Conservation (phyloP, 2,329 filamentous ascomycete species). For the Aspergillus udagawae region DNA sequence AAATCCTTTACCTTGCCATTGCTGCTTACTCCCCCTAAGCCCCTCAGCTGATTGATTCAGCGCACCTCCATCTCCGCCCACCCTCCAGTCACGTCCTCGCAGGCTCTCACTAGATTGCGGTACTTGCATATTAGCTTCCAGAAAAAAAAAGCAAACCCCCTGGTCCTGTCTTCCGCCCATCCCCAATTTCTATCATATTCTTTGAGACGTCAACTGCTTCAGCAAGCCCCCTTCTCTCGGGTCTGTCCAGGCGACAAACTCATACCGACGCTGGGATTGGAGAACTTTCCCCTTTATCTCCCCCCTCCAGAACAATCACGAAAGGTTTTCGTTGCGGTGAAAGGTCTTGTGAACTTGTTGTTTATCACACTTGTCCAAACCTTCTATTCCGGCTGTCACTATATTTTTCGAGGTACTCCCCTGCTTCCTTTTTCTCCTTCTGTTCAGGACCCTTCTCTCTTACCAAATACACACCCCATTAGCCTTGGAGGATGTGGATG, state of each 20-base stretch:
- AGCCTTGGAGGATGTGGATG: not conserved
- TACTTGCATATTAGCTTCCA: slow-evolving; percentile 21
- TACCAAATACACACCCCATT: not conserved
- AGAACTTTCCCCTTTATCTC: slow-evolving; percentile 4
- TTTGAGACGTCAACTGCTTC: slow-evolving; percentile 12
- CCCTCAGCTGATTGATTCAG: slow-evolving; percentile 25
- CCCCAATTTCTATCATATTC: slow-evolving; percentile 11
- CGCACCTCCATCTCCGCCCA: slow-evolving; percentile 15
- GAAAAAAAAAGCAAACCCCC: slow-evolving; percentile 2
- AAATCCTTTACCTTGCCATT: slow-evolving; percentile 8
- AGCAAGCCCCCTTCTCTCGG: slow-evolving; percentile 13
- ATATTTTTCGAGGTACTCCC: not conserved
- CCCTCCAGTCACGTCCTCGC: slow-evolving; percentile 1
- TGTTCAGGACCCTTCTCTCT: not conserved
- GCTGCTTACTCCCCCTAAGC: slow-evolving; percentile 10
- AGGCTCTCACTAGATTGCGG: slow-evolving; percentile 16
- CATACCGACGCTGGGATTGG: slow-evolving; percentile 4
- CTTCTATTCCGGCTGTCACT: not conserved
- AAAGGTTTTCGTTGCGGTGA: slow-evolving; percentile 9
- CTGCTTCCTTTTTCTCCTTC: not conserved
- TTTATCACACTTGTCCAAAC: slow-evolving; percentile 6
- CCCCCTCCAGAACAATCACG: slow-evolving; percentile 5
- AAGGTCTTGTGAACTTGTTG: slow-evolving; percentile 10
- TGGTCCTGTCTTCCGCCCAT: slow-evolving; percentile 13
- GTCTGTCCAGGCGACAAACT: slow-evolving; percentile 23